A percentile compares a stretch with the other conserved stretches of the same genome.
Conservation (phyloP, 1,284 basidiomycete species). For the Sphagnurus paluster region DNA sequence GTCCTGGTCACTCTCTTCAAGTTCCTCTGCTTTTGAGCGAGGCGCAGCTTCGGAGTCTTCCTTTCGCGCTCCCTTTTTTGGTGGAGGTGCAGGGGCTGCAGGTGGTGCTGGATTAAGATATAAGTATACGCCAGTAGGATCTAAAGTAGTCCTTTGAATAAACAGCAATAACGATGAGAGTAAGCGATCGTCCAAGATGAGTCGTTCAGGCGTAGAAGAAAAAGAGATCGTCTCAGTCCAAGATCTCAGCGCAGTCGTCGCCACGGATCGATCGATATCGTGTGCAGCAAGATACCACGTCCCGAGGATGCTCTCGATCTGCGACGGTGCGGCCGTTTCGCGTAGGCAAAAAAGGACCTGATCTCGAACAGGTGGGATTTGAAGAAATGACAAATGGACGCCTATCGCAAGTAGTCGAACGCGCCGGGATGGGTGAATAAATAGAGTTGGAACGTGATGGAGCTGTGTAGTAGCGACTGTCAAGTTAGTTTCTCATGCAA, state of each 20-base stretch:
- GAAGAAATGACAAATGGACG: slow-evolving; percentile 71
- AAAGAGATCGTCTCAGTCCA: slow-evolving; percentile 51
- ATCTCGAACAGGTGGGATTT: slow-evolving; percentile 50
- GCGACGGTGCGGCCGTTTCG: slow-evolving; percentile 53
- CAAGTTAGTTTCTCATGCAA: too few relatives aligned
- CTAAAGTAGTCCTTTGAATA: slow-evolving; percentile 56
- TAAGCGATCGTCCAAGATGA: slow-evolving; percentile 38
- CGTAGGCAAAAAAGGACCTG: slow-evolving; percentile 61
- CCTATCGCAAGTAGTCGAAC: slow-evolving; percentile 70
- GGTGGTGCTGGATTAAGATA: slow-evolving; percentile 70
- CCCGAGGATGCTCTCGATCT: slow-evolving; percentile 74
- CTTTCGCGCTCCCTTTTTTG: slow-evolving; percentile 37
- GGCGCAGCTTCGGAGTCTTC: slow-evolving; percentile 24
- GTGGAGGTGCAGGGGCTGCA: slow-evolving; percentile 28
- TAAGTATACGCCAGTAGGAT: slow-evolving; percentile 65
- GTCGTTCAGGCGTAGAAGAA: slow-evolving; percentile 19
- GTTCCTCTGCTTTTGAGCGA: slow-evolving; percentile 49
- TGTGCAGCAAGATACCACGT: slow-evolving; percentile 78
- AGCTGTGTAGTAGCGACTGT: slow-evolving; percentile 55
- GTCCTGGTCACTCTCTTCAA: slow-evolving; percentile 69
- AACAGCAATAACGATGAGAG: slow-evolving; percentile 46
- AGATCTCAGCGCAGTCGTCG: slow-evolving; percentile 47
- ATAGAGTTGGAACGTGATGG: slow-evolving; percentile 83
- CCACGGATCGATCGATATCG: slow-evolving; percentile 72
- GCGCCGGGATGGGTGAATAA: slow-evolving; percentile 81